Base-by-base conservation (phyloP, 331 rosid species). In the Acacia concinna region DNA sequence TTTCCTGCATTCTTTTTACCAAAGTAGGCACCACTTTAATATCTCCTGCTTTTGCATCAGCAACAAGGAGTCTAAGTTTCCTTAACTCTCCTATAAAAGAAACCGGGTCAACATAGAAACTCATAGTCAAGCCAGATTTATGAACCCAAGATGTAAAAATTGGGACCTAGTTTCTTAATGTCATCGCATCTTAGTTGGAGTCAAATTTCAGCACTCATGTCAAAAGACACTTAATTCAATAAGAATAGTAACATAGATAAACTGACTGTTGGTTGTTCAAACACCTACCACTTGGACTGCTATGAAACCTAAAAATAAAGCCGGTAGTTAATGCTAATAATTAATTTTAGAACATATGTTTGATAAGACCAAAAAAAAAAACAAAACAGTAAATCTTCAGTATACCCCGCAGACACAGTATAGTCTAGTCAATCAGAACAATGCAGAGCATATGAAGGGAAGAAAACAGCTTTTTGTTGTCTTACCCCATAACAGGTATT, bases 1-100 rank as follows among this genome's bases (percentile, higher is more conserved):
- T 86, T 81, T 90, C 93, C 65, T 89, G 84, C 94, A 92, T 88
- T 88, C 83, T 81, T 40, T 76, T 90, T 65, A 91, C 93, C 81
- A 92, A 46, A 75, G 87, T 78, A 84, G 91, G 79, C 54, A 62
- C 91, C 77, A 75, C 90, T 21, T 84, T 83, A 65, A 89, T 38
- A 57, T 82, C 63, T 5, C 80, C 84, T 83, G 81, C 89, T 78
- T 85, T 94, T 49, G 97, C 89, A 77, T 87, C 87, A 67, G 65
- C 85, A 77, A 88, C 91, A 79, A 92, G 96, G 64, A 79, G 52
- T 68, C 78, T 85, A 70, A 94, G 88, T 81, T 89, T 94, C 85
- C 77, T 82, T 85, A 94, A 75, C 86, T 92, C 97, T 62, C 90
- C 97, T 93, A 83, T 75, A 51, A 38, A 81, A 80, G 12, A 21